Base-by-base conservation (phyloP, 495 filamentous ascomycete species). In the Sporormia fimetaria region DNA sequence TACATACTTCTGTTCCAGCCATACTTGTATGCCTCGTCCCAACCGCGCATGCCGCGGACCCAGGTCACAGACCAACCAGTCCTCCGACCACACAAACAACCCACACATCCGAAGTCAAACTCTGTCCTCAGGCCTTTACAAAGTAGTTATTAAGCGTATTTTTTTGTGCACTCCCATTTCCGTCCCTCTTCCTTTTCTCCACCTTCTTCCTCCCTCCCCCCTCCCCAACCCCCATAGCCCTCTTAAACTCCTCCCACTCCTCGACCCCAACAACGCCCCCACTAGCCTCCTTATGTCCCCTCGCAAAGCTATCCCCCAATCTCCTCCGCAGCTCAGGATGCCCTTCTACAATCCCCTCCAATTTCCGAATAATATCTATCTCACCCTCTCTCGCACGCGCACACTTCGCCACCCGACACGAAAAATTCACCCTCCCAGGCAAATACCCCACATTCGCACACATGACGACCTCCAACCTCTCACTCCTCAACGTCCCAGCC, bases 401-500 rank as follows among this genome's bases (percentile, higher is more conserved):
- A 36, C 59, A 63, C 18, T 63, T 59, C 6, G 70, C 61, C 15
- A 75, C 59, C 7, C 74, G 63, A 41, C 74, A 75, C 11, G 73
- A 75, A 52, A 78, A 77, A 49, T 73, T 70, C 7, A 78, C 71
- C 38, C 61, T 61, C 5, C 59, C 68, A 0, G 65, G 64, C 0
- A 71, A 60, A 52, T 76, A 79, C 7, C 72, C 75, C 17, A 66
- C 63, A 39, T 79, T 78, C 0, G 74, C 75, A 6, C 68, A 69
- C 42, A 76, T 54, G 11, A 79, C 59, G 7, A 76, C 63, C 30
- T 76, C 68, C 9, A 76, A 58, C 22, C 61, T 62, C 28, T 66
- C 58, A 17, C 66, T 67, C 21, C 61, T 56, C 11, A 79, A 59
- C 28, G 67, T 57, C 0, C 66, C 64, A 12, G 71, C 37, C 75